A percentile compares a stretch with the other conserved stretches of the same genome.
phyloP scores from a whole-genome alignment of 2,329 filamentous ascomycete genomes.

The Fusarium heterosporum region DNA sequence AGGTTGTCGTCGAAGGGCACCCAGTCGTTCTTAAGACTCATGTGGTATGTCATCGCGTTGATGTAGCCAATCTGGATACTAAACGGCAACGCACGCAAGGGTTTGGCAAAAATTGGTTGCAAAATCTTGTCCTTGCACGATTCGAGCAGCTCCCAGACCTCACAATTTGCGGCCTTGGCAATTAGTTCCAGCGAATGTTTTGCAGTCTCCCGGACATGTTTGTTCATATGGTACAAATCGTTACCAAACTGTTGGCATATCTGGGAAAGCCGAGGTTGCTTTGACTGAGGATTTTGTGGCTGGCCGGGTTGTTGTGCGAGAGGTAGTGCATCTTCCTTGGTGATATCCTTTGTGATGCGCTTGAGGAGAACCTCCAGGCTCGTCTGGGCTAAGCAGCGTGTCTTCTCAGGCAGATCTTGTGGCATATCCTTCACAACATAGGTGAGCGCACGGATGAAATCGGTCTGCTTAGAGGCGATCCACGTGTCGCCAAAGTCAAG shows the following conservation, averaged over 20 bases:
- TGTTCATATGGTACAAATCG: conserved; percentile 95
- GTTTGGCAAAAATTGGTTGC: conserved; percentile 95
- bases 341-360: conserved; percentile 81
- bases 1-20: conserved; percentile 92
- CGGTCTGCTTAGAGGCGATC: conserved; percentile 83
- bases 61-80: conserved; percentile 97
- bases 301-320: conserved; percentile 57
- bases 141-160: conserved; percentile 88
- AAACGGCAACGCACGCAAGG: conserved; percentile 90
- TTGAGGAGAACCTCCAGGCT: conserved; percentile 84
- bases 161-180: conserved; percentile 78
- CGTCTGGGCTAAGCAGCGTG: conserved; percentile 82
- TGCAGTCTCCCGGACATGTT: conserved; percentile 89
- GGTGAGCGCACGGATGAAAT: conserved; percentile 90
- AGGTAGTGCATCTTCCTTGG: conserved; percentile 75
- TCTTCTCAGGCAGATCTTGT: conserved; percentile 90
- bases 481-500: conserved; percentile 86
- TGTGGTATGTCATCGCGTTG: conserved; percentile 95
- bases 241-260: conserved; percentile 88
- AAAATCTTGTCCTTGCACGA: conserved; percentile 91
- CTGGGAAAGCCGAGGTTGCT: conserved; percentile 72
- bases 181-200: conserved; percentile 84
- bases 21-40: conserved; percentile 89
- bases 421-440: conserved; percentile 99
- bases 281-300: conserved; percentile 53